A percentile compares a stretch with the other conserved stretches of the same genome.
These are phyloP conservation scores for Terfezia boudieri DNA, from an alignment of 495 filamentous ascomycete species.

Conservation along the genomic window DNA sequence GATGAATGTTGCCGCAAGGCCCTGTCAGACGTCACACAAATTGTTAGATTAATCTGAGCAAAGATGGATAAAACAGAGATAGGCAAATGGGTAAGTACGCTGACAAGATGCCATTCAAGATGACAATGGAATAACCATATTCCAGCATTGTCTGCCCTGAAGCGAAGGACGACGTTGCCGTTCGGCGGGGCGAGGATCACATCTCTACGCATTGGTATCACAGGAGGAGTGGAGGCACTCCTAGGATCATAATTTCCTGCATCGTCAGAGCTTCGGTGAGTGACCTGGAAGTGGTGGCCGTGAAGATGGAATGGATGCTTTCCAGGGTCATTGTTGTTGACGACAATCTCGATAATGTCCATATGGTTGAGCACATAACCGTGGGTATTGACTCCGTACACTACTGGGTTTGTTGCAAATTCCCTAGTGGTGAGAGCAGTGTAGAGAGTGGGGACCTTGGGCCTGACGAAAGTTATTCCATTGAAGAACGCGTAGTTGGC, in stretches of 20 bases:
- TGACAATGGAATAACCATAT: constrained; percentile 49
- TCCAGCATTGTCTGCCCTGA: constrained; percentile 49
- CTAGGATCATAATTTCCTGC: constrained; percentile 29
- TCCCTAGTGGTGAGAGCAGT: constrained; percentile 43
- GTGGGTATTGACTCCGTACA: constrained; percentile 59
- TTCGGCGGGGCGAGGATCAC: constrained; percentile 26
- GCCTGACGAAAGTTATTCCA: constrained; percentile 46
- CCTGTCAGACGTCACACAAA: constrained; percentile 39
- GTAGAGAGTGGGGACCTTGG: constrained; percentile 65
- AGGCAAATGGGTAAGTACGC: not conserved
- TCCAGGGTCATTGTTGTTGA: constrained; percentile 57
- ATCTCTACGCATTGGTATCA: constrained; percentile 31
- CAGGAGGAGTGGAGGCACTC: constrained; percentile 22
- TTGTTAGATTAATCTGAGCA: constrained; percentile 9
- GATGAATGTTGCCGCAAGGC: constrained; percentile 38
- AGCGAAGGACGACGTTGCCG: constrained; percentile 40
- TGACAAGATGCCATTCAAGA: constrained; percentile 6
- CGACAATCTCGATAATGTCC: constrained; percentile 50
- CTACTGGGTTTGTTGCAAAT: constrained; percentile 33
- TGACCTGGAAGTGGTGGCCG: constrained; percentile 62
- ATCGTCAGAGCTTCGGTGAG: constrained; percentile 28
- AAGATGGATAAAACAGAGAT: not conserved
- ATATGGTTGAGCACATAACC: constrained; percentile 41
- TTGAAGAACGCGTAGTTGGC: constrained; percentile 72
- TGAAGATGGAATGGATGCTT: constrained; percentile 77